Conservation (phyloP, 1,284 basidiomycete species). For the Trametes sp. region DNA sequence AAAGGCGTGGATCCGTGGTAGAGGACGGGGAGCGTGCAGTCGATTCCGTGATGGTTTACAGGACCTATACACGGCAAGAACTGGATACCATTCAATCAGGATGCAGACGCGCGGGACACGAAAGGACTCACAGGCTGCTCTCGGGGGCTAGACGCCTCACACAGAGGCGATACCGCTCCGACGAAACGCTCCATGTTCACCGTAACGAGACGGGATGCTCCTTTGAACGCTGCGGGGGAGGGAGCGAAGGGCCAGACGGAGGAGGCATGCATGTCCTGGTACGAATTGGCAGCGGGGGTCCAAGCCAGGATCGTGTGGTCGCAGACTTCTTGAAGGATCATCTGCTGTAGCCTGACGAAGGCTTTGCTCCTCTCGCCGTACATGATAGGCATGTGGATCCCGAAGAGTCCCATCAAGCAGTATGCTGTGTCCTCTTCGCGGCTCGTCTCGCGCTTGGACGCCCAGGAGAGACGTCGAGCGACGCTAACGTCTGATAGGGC, state of each 20-base stretch:
- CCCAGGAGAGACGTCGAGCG: slow-evolving; percentile 9
- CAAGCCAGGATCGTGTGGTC: slow-evolving; percentile 7
- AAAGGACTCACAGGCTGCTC: neutral
- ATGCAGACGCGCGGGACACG: neutral
- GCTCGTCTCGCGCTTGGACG: neutral
- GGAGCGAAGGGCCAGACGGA: neutral
- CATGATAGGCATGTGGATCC: neutral
- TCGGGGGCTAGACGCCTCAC: no score
- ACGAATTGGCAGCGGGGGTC: neutral
- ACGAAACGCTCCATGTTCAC: neutral
- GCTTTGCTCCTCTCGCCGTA: neutral
- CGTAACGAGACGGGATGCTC: neutral
- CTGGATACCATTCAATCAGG: neutral
- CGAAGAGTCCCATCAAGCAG: slow-evolving; percentile 8
- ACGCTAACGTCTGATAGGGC: neutral
- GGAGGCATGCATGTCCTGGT: neutral
- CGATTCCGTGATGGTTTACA: neutral
- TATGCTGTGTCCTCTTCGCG: slow-evolving; percentile 4
- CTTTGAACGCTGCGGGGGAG: neutral
- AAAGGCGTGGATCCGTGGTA: neutral
- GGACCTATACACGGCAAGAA: neutral
- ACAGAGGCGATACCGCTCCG: no score
- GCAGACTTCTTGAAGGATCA: neutral
- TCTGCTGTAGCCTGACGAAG: neutral
- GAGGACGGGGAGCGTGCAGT: neutral